These are phyloP conservation scores for Pseudocercospora eumusae DNA, from an alignment of 2,329 filamentous ascomycete species.

Conservation along the genomic window DNA sequence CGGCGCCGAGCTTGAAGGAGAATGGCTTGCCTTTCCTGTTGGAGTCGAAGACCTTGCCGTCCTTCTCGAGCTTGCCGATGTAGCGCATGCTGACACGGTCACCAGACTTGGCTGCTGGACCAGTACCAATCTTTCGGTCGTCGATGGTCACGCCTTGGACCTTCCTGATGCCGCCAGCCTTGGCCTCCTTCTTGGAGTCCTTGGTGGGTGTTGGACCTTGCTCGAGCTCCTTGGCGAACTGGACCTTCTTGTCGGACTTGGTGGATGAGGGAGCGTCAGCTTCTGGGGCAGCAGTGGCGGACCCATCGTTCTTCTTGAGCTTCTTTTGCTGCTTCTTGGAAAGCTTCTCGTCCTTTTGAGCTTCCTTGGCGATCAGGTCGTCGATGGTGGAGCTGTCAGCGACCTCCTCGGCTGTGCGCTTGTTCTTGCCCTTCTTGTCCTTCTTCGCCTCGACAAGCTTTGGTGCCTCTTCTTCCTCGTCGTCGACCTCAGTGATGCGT, in stretches of 20 bases:
- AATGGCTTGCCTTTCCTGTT: slow-evolving; percentile 99
- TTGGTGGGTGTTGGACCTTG: slow-evolving; percentile 83
- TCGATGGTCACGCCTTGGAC: slow-evolving; percentile 90
- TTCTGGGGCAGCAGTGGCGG: slow-evolving; percentile 58
- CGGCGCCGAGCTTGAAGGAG: slow-evolving; percentile 88
- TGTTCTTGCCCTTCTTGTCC: slow-evolving; percentile 90
- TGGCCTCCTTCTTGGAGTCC: slow-evolving; percentile 44
- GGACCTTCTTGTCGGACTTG: slow-evolving; percentile 88
- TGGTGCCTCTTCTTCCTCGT: slow-evolving; percentile 62
- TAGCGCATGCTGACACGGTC: slow-evolving; percentile 93
- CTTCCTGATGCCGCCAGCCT: slow-evolving; percentile 69
- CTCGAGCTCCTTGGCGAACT: slow-evolving; percentile 98
- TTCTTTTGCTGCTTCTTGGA: slow-evolving; percentile 99
- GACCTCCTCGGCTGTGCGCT: slow-evolving; percentile 74
- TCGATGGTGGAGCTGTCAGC: slow-evolving; percentile 68
- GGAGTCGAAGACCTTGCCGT: slow-evolving; percentile 93
- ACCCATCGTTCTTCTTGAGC: slow-evolving; percentile 96
- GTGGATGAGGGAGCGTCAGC: slow-evolving; percentile 52
- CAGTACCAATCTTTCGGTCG: slow-evolving; percentile 88
- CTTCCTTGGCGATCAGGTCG: slow-evolving; percentile 76
- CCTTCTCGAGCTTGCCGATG: slow-evolving; percentile 86
- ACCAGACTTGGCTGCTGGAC: slow-evolving; percentile 83
- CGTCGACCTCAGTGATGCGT: slow-evolving; percentile 31
- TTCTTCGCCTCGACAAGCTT: slow-evolving; percentile 57
- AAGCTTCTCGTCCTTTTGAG: slow-evolving; percentile 67